Base-by-base conservation (phyloP, 2,329 filamentous ascomycete species). In the Trichothecium sympodiale region DNA sequence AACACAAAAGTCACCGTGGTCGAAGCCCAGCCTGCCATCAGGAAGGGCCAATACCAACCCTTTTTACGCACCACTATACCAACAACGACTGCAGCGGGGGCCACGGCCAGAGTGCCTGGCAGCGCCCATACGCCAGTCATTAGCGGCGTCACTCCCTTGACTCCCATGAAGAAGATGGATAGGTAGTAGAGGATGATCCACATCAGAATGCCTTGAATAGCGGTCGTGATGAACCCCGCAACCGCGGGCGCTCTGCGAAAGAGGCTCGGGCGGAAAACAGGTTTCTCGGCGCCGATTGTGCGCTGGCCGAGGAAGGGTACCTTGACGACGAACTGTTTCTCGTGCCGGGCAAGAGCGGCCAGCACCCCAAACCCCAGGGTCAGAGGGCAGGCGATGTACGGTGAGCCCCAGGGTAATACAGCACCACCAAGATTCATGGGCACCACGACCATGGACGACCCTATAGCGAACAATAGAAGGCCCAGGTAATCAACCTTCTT, bases 101-200 rank as follows among this genome's bases (percentile, higher is more conserved):
- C 76, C 8, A 82, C 71, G 2, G 76, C 78, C 43, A 80, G 69
- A 1, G 71, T 73, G 42, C 75, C 64, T 0, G 75, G 75, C 34
- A 80, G 69, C 18, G 70, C 51, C 13, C 70, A 71, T 1, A 79
- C 61, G 8, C 48, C 49, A 5, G 49, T 45, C 41, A 43, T 44
- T 3, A 51, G 34, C 5, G 49, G 41, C 13, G 43, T 36, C 14
- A 41, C 38, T 13, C 35, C 33, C 32, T 46, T 49, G 35, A 52
- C 41, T 2, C 41, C 46, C 8, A 52, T 39, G 33, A 44, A 49
- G 43, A 43, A 52, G 17, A 52, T 38, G 8, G 47, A 46, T 31
- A 51, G 40, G 36, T 51, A 52, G 34, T 52, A 51, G 16, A 52
- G 38, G 4, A 47, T 42, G 48, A 51, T 50, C 43, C 44, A 52